Conservation (phyloP, 176 grass and related monocot species). For the Bromus sterilis region DNA sequence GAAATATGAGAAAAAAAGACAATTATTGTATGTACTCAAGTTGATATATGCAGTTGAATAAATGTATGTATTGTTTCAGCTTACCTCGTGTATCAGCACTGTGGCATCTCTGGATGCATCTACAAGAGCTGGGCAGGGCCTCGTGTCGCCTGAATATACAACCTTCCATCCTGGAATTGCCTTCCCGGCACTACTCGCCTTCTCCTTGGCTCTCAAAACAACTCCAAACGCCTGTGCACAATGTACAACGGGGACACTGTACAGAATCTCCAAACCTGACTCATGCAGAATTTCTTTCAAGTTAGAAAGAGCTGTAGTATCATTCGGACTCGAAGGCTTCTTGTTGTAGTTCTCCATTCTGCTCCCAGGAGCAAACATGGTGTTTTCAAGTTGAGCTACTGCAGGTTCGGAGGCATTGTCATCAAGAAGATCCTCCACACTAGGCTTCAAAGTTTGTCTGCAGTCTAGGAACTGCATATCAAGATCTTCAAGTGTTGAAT, state of each 20-base stretch:
- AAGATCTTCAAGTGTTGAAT: conserved; percentile 87
- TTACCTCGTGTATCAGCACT: conserved; percentile 92
- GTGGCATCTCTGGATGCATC: conserved; percentile 81
- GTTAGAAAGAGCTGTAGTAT: conserved; percentile 38
- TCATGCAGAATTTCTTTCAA: conserved; percentile 61
- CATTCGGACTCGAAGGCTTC: conserved; percentile 57
- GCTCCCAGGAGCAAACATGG: conserved; percentile 69
- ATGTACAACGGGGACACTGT: conserved; percentile 86
- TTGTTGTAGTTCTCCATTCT: conserved; percentile 81
- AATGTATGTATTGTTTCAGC: background rate
- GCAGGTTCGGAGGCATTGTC: conserved; percentile 11
- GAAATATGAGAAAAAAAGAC: background rate
- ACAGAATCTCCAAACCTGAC: conserved; percentile 60
- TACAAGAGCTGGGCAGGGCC: conserved; percentile 76
- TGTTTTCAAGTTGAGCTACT: conserved; percentile 24
- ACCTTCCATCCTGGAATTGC: conserved; percentile 79
- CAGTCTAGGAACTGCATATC: conserved; percentile 97
- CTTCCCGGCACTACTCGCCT: conserved; percentile 38
- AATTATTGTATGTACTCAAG: background rate
- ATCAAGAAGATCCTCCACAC: conserved; percentile 26
- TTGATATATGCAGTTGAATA: background rate
- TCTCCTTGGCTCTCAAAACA: conserved; percentile 55
- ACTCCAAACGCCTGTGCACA: conserved; percentile 90
- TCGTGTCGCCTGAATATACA: conserved; percentile 90
- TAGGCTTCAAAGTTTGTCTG: conserved; percentile 71